phyloP scores from a whole-genome alignment of 768 basidiomycete species.

The Pleurotus ostreatus region DNA sequence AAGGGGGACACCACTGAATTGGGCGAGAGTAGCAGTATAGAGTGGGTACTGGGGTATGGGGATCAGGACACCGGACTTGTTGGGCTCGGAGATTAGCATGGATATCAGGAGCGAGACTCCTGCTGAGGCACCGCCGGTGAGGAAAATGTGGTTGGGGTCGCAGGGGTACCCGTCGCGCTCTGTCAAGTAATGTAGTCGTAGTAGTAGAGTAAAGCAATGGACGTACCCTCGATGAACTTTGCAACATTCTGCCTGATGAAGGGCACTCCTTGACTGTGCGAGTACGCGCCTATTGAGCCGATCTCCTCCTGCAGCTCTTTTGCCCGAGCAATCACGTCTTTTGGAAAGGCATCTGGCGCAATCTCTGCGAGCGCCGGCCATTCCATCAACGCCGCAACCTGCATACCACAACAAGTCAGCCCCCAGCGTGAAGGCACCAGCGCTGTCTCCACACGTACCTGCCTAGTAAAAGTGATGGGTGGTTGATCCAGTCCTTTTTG shows the following conservation, averaged over 20 bases:
- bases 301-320: conserved; percentile 79
- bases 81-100: conserved; percentile 65
- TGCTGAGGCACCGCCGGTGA: conserved; percentile 93
- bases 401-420: conserved; percentile 9
- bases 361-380: conserved; percentile 82
- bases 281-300: conserved; percentile 92
- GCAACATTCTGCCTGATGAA: conserved; percentile 86
- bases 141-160: conserved; percentile 82
- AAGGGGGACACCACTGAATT: conserved; percentile 72
- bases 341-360: conserved; percentile 76
- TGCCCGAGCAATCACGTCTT: conserved; percentile 82
- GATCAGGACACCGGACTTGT: conserved; percentile 75
- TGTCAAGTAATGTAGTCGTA: conserved; percentile 23
- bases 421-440: background rate
- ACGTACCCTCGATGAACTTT: conserved; percentile 79
- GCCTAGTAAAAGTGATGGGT: conserved; percentile 87
- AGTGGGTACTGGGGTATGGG: conserved; percentile 98
- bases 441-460: conserved; percentile 46
- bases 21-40: conserved; percentile 92
- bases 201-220: background rate
- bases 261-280: conserved; percentile 90
- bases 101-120: conserved; percentile 88
- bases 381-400: conserved; percentile 91
- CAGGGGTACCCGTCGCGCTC: conserved; percentile 89
- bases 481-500: conserved; percentile 92